Base-by-base conservation (phyloP, 2,329 filamentous ascomycete species). In the Trichoderma afroharzianum region DNA sequence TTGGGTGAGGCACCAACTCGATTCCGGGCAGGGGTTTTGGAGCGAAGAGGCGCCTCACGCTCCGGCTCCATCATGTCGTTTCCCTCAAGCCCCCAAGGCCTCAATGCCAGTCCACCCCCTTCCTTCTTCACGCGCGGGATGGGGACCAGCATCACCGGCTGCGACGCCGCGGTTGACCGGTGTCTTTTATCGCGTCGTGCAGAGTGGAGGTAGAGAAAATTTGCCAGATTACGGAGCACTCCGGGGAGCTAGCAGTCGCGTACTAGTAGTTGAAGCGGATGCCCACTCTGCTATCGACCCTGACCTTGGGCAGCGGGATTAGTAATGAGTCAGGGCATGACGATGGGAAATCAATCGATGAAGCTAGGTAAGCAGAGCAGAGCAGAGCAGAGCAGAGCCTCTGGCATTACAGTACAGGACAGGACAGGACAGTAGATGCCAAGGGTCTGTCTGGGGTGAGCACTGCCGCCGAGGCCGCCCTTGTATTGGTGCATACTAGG, bases 151-250 rank as follows among this genome's bases (percentile, higher is more conserved):
- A 47, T 68, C 66, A 39, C 66, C 66, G 66, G 64, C 64, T 68
- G 53, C 64, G 64, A 68, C 64, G 64, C 64, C 64, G 64, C 64
- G 64, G 66, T 59, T 61, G 66, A 59, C 66, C 26, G 47, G 63
- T 39, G 30, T 67, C 21, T 15, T 36, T 32, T 43, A 59, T 67
- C 28, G 63, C 18, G 63, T 58, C 63, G 63, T 58, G 63, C 50
- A 58, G 57, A 64, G 63, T 53, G 58, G 66, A 30, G 43, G 66
- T 24, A 43, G 66, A 59, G 33, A 68, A 68, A 68, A 47, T 68
- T 68, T 68, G 64, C 64, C 36, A 59, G 36, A 21, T 55, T 43
- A 67, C 53, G 64, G 53, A 58, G 64, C 53, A 43, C 18, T 43
- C 64, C 50, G 64, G 30, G 63, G 58, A 66, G 43, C 63, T 66